Evolutionary conservation across 129 eudicot species (phyloP).

Genomic region (Logfia minima): DNA sequence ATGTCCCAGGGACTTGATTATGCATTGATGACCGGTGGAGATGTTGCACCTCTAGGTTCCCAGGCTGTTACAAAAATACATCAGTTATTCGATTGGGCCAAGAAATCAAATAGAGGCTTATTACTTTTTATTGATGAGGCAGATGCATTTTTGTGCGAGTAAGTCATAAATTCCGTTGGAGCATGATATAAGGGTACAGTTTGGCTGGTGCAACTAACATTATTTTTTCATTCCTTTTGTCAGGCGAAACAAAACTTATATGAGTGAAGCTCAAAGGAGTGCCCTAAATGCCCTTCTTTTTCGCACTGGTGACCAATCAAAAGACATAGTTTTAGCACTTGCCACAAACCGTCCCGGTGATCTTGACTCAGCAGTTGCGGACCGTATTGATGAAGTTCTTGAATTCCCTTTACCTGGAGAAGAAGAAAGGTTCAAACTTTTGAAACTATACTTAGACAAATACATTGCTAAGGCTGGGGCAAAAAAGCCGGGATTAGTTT

Average conservation of each 20-base stretch:
- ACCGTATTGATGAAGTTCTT: conserved; percentile 91
- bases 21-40: conserved; percentile 99
- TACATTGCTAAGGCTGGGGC: conserved; percentile 90
- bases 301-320: conserved; percentile 97
- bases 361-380: conserved; percentile 95
- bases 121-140: conserved; percentile 97
- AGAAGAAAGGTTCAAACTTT: conserved; percentile 79
- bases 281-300: conserved; percentile 94
- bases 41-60: conserved; percentile 98
- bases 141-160: conserved; percentile 99
- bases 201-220: conserved; percentile 5
- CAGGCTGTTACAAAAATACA: conserved; percentile 98
- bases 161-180: conserved; percentile 32
- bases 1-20: conserved; percentile 91
- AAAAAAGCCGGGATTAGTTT: conserved; percentile 64
- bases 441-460: conserved; percentile 80
- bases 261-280: conserved; percentile 99
- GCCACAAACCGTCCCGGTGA: conserved; percentile 98
- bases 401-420: conserved; percentile 98
- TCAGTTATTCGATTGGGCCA: conserved; percentile 95
- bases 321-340: conserved; percentile 91
- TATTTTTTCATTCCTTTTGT: not conserved
- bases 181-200: not conserved
- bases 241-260: conserved; percentile 95
- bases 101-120: conserved; percentile 87